Percentiles rank a stretch among this genome's conserved stretches.
Evolutionary conservation across 768 basidiomycete species (phyloP).

Genomic region (Mycena chlorophos): DNA sequence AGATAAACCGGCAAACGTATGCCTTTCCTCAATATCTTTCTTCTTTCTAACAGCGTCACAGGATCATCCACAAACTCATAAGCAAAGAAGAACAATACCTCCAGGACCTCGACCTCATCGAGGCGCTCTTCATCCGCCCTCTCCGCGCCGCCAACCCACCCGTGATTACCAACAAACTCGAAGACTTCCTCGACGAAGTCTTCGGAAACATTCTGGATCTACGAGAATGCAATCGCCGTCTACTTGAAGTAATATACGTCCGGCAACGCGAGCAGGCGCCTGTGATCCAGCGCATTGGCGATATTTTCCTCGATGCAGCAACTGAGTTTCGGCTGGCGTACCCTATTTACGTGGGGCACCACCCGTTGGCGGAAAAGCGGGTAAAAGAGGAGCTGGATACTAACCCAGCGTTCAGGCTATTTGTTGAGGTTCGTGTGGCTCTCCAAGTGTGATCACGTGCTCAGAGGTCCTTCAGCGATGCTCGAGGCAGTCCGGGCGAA

Average conservation of each 20-base stretch:
- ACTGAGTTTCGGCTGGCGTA: constrained; percentile 87
- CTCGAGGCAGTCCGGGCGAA: constrained; percentile 39
- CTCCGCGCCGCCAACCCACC: constrained; percentile 46
- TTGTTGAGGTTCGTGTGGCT: constrained; percentile 69
- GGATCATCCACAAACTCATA: constrained; percentile 86
- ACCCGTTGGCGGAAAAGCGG: constrained; percentile 82
- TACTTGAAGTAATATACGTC: constrained; percentile 85
- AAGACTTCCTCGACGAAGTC: constrained; percentile 85
- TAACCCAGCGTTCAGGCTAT: constrained; percentile 79
- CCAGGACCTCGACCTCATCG: constrained; percentile 82
- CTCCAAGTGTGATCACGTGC: neutral
- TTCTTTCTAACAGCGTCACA: constrained; percentile 19
- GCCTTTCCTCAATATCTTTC: constrained; percentile 27
- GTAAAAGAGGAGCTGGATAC: constrained; percentile 83
- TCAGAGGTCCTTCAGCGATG: constrained; percentile 36
- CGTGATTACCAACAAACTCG: constrained; percentile 54
- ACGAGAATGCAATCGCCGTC: constrained; percentile 75
- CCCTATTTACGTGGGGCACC: constrained; percentile 80
- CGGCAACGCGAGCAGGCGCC: constrained; percentile 84
- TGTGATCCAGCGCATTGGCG: constrained; percentile 82
- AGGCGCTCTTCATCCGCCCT: constrained; percentile 59
- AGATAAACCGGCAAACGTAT: constrained; percentile 84
- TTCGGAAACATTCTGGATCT: constrained; percentile 88
- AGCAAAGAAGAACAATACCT: constrained; percentile 87
- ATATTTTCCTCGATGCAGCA: constrained; percentile 84